Conservation (phyloP, 2,329 filamentous ascomycete genomes). For the Neoarthrinium moseri region DNA sequence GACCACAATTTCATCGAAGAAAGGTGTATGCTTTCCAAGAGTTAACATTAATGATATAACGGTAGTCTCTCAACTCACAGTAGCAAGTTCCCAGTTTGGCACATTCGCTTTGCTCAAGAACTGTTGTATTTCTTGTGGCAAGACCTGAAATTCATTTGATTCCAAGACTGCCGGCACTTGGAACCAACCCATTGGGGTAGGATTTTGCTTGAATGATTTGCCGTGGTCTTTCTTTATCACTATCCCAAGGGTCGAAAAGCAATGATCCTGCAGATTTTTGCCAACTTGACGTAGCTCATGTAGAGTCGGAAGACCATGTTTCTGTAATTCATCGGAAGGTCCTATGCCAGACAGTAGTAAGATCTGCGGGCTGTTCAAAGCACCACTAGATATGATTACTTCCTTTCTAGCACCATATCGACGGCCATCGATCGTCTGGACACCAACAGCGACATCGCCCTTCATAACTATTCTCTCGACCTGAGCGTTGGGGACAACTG, state of each 20-base stretch:
- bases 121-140: constrained; percentile 10
- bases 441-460: constrained; percentile 18
- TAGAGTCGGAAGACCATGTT: constrained; percentile 17
- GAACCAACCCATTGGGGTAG: constrained; percentile 33
- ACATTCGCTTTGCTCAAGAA: constrained; percentile 12
- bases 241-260: constrained; percentile 13
- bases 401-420: constrained; percentile 17
- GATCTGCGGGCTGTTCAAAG: constrained; percentile 25
- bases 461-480: constrained; percentile 13
- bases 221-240: constrained; percentile 21
- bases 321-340: constrained; percentile 16
- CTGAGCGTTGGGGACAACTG: constrained; percentile 9
- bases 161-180: constrained; percentile 22
- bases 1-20: constrained; percentile 8
- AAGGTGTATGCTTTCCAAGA: constrained; percentile 14
- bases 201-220: constrained; percentile 9
- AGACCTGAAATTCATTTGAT: constrained; percentile 15
- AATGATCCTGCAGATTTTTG: constrained; percentile 23
- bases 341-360: constrained; percentile 29
- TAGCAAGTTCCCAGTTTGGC: constrained; percentile 17
- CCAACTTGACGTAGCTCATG: constrained; percentile 25
- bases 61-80: constrained; percentile 2
- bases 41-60: background rate
- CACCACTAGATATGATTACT: constrained; percentile 24
- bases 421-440: constrained; percentile 11